phyloP scores from a whole-genome alignment of 129 eudicot species.

The Scalesia atractyloides region DNA sequence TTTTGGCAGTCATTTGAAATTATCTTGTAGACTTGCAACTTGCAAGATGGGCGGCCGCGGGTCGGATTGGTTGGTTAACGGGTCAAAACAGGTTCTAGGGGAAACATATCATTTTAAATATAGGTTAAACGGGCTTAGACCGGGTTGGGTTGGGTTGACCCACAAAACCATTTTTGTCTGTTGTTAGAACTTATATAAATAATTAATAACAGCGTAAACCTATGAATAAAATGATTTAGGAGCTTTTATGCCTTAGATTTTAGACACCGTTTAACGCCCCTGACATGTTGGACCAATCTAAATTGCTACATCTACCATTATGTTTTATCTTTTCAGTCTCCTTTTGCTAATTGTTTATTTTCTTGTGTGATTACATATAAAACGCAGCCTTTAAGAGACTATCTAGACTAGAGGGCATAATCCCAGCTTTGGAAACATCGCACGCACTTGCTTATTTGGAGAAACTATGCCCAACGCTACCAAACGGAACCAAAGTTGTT shows the following conservation, averaged over 20 bases:
- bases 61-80: neutral
- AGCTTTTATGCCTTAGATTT: neutral
- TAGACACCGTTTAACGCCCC: neutral
- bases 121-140: neutral
- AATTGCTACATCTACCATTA: neutral
- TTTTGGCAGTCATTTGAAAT: neutral
- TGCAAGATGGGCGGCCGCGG: neutral
- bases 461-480: constrained; percentile 78
- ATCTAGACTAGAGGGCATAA: constrained; percentile 83
- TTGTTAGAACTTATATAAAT: neutral
- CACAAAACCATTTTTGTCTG: neutral
- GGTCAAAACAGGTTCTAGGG: neutral
- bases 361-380: neutral
- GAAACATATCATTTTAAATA: neutral
- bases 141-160: neutral
- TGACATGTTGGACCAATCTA: neutral
- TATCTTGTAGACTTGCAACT: neutral
- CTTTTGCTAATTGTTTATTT: neutral
- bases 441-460: constrained; percentile 86
- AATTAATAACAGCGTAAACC: neutral
- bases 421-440: constrained; percentile 90
- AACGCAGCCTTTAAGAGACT: constrained; percentile 79
- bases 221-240: neutral
- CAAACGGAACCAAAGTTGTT: constrained; percentile 80
- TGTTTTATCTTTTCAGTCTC: neutral